Conservation (phyloP, 2,329 filamentous ascomycete genomes). For the Neofusicoccum sp. region DNA sequence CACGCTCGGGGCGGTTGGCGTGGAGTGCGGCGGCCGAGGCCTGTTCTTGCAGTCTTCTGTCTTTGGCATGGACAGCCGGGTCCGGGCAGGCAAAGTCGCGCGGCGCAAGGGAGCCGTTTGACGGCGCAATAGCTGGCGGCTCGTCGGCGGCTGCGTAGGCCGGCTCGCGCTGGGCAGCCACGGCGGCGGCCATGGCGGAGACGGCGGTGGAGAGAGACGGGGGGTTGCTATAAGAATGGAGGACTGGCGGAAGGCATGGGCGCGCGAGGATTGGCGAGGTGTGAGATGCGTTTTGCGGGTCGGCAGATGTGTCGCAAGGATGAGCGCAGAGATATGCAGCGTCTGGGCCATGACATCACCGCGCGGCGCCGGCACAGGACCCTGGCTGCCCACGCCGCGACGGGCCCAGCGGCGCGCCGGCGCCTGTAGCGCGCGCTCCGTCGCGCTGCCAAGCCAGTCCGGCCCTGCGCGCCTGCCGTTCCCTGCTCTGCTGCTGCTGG, state of each 20-base stretch:
- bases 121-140: background rate
- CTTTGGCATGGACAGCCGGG: slow-evolving; percentile 43
- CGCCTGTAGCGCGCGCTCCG: background rate
- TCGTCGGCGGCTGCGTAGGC: background rate
- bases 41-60: slow-evolving; percentile 43
- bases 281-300: background rate
- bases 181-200: slow-evolving; percentile 4
- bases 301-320: background rate
- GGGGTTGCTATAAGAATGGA: background rate
- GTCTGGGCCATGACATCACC: slow-evolving; percentile 30
- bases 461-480: background rate
- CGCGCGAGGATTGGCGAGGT: background rate
- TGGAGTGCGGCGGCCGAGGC: slow-evolving; percentile 63
- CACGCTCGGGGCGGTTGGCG: slow-evolving; percentile 44
- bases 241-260: background rate
- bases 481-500: background rate
- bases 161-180: background rate
- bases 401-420: background rate
- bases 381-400: slow-evolving; percentile 15
- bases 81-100: slow-evolving; percentile 38
- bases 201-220: background rate
- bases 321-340: background rate
- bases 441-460: slow-evolving; percentile 2
- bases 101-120: background rate
- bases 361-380: slow-evolving; percentile 21